These are phyloP conservation scores for Centella asiatica DNA, from an alignment of 129 eudicot genomes.

Conservation along the genomic window DNA sequence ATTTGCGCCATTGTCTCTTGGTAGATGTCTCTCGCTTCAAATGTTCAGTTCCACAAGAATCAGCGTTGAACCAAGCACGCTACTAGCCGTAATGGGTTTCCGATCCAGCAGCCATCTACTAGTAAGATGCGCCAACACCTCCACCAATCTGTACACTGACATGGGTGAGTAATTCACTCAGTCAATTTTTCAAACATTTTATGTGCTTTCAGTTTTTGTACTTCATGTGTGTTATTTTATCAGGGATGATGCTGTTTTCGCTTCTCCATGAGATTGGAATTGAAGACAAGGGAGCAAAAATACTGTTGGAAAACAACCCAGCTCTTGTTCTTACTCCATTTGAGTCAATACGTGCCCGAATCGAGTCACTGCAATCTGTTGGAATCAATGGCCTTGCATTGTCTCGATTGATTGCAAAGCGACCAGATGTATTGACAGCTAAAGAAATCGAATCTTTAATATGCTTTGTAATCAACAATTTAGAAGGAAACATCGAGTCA, in stretches of 20 bases:
- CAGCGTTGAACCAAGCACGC: not conserved
- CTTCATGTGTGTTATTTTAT: not conserved
- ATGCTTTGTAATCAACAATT: constrained; percentile 26
- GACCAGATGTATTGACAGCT: constrained; percentile 56
- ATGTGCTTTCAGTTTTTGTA: not conserved
- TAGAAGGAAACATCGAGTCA: constrained; percentile 33
- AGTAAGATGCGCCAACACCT: not conserved
- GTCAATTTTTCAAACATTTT: constrained; percentile 24
- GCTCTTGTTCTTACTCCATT: constrained; percentile 37
- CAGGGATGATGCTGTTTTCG: constrained; percentile 42
- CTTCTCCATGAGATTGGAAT: constrained; percentile 67
- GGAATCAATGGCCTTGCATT: constrained; percentile 45
- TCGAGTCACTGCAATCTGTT: constrained; percentile 36
- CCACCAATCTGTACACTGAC: not conserved
- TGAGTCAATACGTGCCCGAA: constrained; percentile 42
- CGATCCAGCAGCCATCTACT: not conserved
- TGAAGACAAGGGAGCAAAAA: constrained; percentile 30
- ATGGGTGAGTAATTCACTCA: constrained; percentile 29
- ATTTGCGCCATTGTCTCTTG: not conserved
- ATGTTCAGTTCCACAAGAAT: not conserved
- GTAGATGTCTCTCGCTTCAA: not conserved
- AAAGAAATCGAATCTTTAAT: constrained; percentile 35
- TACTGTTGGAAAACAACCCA: constrained; percentile 35
- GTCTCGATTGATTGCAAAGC: constrained; percentile 36
- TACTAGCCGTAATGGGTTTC: not conserved